A percentile compares a stretch with the other conserved stretches of the same genome.
Conservation (phyloP, 768 basidiomycete genomes). For the Naematelia aurantialba region DNA sequence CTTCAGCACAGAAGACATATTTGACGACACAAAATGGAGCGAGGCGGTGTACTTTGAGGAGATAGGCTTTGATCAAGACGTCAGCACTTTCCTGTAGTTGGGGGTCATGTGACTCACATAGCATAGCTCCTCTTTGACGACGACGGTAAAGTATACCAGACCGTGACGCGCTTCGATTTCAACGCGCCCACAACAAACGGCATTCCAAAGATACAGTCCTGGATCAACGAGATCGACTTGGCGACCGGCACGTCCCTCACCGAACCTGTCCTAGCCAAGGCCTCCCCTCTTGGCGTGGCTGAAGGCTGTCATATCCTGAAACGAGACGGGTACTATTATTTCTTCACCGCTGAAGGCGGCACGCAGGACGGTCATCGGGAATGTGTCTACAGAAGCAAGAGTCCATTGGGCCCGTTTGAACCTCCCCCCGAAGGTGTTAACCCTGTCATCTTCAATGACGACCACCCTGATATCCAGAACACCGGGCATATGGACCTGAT, state of each 20-base stretch:
- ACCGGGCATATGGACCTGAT: constrained; percentile 53
- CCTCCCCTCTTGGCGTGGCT: constrained; percentile 21
- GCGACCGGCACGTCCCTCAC: constrained; percentile 12
- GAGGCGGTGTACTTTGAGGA: constrained; percentile 26
- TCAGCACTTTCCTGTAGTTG: constrained; percentile 1
- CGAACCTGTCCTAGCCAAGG: constrained; percentile 11
- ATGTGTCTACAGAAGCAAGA: constrained; percentile 45
- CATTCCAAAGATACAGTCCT: constrained; percentile 4
- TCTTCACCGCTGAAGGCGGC: constrained; percentile 51
- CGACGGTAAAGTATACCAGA: constrained; percentile 10
- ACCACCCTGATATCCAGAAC: constrained; percentile 51
- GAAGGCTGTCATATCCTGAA: constrained; percentile 44
- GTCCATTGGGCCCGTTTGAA: constrained; percentile 44
- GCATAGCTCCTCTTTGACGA: constrained; percentile 7
- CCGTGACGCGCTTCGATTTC: constrained; percentile 7
- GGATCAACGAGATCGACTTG: constrained; percentile 19
- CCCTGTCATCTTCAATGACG: constrained; percentile 23
- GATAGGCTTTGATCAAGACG: constrained; percentile 28
- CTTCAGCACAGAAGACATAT: constrained; percentile 30
- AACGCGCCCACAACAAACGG: not conserved
- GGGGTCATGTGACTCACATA: not conserved
- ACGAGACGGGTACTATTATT: constrained; percentile 46
- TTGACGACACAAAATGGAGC: constrained; percentile 21
- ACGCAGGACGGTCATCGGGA: constrained; percentile 13
- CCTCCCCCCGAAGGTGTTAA: constrained; percentile 23